phyloP scores from a whole-genome alignment of 371 early-diverging fungal species.

The Lichtheimia hyalospora region DNA sequence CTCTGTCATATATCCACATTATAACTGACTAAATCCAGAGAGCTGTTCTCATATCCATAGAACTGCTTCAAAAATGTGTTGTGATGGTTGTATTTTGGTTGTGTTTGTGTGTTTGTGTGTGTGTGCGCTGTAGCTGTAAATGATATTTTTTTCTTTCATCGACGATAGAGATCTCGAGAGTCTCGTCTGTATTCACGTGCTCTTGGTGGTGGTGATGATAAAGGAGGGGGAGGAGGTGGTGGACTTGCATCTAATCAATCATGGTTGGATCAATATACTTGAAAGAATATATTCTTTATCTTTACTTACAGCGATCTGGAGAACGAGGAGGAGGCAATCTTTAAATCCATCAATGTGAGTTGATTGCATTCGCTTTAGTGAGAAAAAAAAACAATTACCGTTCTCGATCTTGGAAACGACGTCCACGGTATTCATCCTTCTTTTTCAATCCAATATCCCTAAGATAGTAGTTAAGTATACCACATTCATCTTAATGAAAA shows the following conservation, averaged over 20 bases:
- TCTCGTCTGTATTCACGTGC: slow-evolving; percentile 41
- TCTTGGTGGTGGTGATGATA: slow-evolving; percentile 5
- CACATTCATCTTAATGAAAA: not conserved
- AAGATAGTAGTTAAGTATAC: not conserved
- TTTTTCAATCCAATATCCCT: slow-evolving; percentile 70
- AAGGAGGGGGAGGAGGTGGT: not conserved
- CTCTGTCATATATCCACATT: not conserved
- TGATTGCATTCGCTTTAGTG: too few species aligned
- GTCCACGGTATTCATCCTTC: slow-evolving; percentile 54
- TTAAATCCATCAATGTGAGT: too few species aligned
- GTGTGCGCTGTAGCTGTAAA: not conserved
- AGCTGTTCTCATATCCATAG: not conserved
- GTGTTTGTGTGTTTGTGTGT: slow-evolving; percentile 7
- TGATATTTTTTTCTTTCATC: slow-evolving; percentile 21
- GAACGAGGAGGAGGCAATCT: not conserved
- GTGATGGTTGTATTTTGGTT: not conserved
- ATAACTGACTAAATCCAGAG: not conserved
- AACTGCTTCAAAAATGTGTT: not conserved
- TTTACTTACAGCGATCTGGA: not conserved
- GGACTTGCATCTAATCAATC: too few species aligned
- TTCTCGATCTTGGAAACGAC: slow-evolving; percentile 21
- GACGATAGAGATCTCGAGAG: slow-evolving; percentile 41
- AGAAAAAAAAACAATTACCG: slow-evolving; percentile 7
- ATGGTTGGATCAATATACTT: too few species aligned
- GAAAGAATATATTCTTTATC: too few species aligned